Conservation (phyloP, 805 yeast genomes). For the Tetrapisispora fleetii region DNA sequence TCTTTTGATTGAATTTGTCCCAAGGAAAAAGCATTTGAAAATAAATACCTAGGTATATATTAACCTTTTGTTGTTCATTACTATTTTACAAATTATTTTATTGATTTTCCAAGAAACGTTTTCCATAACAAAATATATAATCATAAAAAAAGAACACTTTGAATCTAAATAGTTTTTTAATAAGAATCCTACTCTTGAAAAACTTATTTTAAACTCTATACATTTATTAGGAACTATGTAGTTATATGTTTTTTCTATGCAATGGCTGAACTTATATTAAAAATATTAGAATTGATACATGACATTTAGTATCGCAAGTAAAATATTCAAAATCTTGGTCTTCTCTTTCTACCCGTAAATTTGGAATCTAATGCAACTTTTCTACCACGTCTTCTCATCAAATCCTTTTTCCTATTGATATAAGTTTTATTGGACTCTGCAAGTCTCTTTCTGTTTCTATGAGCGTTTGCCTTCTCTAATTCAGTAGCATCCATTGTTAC, state of each 20-base stretch:
- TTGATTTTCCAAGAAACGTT: background rate
- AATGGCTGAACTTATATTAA: background rate
- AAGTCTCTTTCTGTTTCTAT: conserved; percentile 32
- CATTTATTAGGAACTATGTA: too few species aligned
- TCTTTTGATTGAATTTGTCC: too few species aligned
- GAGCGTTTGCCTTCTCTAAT: conserved; percentile 8
- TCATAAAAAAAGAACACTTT: too few species aligned
- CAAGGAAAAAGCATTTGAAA: too few species aligned
- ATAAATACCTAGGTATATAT: too few species aligned
- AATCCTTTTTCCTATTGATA: conserved; percentile 83
- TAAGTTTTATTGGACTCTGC: conserved; percentile 68
- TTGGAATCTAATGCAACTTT: conserved; percentile 82
- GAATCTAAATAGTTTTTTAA: too few species aligned
- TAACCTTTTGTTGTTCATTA: too few species aligned
- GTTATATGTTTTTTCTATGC: background rate
- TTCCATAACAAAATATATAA: background rate
- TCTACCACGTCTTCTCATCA: conserved; percentile 87
- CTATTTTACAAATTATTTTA: too few species aligned
- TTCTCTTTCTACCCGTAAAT: conserved; percentile 80
- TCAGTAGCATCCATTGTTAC: conserved; percentile 68
- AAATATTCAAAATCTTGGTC: conserved; percentile 43
- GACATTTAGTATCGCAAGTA: background rate
- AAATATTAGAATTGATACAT: background rate
- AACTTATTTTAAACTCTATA: too few species aligned
- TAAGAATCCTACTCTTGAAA: too few species aligned